Conservation (phyloP, 257 asterid genomes). For the Lycium barbarum region DNA sequence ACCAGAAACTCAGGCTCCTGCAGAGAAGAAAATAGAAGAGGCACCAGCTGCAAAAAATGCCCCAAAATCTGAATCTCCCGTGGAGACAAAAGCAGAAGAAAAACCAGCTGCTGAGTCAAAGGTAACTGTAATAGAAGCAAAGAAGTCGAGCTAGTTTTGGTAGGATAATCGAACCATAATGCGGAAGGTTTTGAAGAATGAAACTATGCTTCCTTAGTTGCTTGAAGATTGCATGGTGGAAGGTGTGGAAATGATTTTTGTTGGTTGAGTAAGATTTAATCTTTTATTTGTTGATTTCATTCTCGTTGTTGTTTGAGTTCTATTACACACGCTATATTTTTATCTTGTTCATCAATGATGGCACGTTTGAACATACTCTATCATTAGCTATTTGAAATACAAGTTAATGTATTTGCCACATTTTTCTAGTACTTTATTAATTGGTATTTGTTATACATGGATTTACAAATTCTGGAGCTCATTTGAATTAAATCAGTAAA, state of each 20-base stretch:
- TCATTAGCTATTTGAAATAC: not conserved
- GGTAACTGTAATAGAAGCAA: conserved; percentile 25
- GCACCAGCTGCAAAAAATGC: conserved; percentile 2
- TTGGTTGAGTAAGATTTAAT: conserved; percentile 6
- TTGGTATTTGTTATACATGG: not conserved
- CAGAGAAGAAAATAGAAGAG: conserved; percentile 31
- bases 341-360: not conserved
- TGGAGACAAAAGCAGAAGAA: conserved; percentile 21
- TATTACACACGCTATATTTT: not conserved
- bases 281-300: conserved; percentile 15
- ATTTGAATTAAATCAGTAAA: conserved; percentile 12
- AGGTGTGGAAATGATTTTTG: not conserved
- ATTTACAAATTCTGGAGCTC: not conserved
- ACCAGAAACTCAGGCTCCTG: not conserved
- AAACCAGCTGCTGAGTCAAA: not conserved
- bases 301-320: conserved; percentile 17
- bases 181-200: not conserved
- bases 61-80: not conserved
- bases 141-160: conserved; percentile 2
- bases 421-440: not conserved
- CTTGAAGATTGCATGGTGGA: conserved; percentile 20
- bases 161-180: conserved; percentile 25
- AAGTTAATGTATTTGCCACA: not conserved
- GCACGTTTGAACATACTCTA: not conserved
- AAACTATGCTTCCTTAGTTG: conserved; percentile 1